Base-by-base conservation (phyloP, 495 filamentous ascomycete species). In the Tuber indicum region DNA sequence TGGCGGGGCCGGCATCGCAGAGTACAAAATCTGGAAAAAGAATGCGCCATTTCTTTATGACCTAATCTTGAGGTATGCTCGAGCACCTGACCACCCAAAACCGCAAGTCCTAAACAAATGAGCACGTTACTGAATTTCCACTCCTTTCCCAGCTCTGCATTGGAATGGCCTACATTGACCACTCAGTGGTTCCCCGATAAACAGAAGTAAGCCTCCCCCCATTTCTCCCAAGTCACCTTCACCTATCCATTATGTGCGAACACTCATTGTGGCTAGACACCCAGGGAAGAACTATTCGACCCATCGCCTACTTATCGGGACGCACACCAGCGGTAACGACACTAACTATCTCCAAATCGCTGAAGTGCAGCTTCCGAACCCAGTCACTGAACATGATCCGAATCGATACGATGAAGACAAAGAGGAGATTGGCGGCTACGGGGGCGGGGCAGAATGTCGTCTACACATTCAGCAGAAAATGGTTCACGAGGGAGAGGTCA, bases 11-110 rank as follows among this genome's bases (percentile, higher is more conserved):
- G 73, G 41, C 21, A 66, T 16, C 43, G 42, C 83, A 95, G 96
- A 98, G 86, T 99, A 99, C 89, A 99, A 99, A 84, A 97, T 93
- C 79, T 99, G 96, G 96, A 99, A 99, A 88, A 99, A 99, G 89
- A 98, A 98, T 85, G 92, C 93, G 78, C 94, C 95, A 4, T 98
- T 98, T 85, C 92, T 99, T 80, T 99, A 99, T 85, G 96, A 98
- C 82, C 91, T 97, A 88, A 94, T 98, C 75, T 86, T 97, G 45
- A 94, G 89, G 90, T 90, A 79, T 73, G 66, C 45, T 47, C 58
- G n/a, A n/a, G n/a, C n/a, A 52, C 81, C 49, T 44, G 44, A n/a
- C 41, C n/a, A 75, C 42, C n/a, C 39, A 42, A 23, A 52, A 71
- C 39, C 16, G 23, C 66, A 6, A 36, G 1, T 12, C 52, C 39